A percentile compares a stretch with the other conserved stretches of the same genome.
Evolutionary conservation across 352 stramenopile species (phyloP).

Genomic region (Phytophthora cactorum): DNA sequence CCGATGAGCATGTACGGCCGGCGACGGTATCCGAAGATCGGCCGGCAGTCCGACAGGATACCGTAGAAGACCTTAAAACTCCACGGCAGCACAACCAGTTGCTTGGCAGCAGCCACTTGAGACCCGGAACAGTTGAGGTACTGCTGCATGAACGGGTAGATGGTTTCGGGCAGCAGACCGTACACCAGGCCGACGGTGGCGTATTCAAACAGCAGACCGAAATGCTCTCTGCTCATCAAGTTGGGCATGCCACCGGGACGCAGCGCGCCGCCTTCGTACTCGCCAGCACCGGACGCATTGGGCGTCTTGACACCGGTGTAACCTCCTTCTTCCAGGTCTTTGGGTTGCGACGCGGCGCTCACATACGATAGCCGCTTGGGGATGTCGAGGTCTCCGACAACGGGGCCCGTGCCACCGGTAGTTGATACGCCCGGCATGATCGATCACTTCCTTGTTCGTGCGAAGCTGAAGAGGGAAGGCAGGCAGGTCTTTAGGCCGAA

Average conservation of each 20-base stretch:
- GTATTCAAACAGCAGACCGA: slow-evolving; percentile 52
- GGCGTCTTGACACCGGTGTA: slow-evolving; percentile 42
- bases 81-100: slow-evolving; percentile 53
- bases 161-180: slow-evolving; percentile 44
- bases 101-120: slow-evolving; percentile 44
- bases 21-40: slow-evolving; percentile 62
- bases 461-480: too few relatives aligned
- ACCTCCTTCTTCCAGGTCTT: slow-evolving; percentile 30
- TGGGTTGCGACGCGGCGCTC: slow-evolving; percentile 17
- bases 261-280: slow-evolving; percentile 42
- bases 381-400: slow-evolving; percentile 33
- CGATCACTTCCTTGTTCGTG: not conserved
- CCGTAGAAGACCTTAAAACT: too few relatives aligned
- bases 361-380: slow-evolving; percentile 46
- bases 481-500: slow-evolving; percentile 19
- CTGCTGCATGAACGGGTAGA: slow-evolving; percentile 54
- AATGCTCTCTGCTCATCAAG: slow-evolving; percentile 39
- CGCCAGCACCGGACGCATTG: slow-evolving; percentile 14
- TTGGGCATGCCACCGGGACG: slow-evolving; percentile 34
- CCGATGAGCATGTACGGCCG: slow-evolving; percentile 66
- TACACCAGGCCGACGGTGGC: slow-evolving; percentile 48
- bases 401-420: slow-evolving; percentile 21
- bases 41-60: slow-evolving; percentile 34
- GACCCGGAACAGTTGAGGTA: slow-evolving; percentile 56
- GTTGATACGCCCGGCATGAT: slow-evolving; percentile 14